Evolutionary conservation across 2,329 filamentous ascomycete species (phyloP).

Genomic region (Claviceps sp.): DNA sequence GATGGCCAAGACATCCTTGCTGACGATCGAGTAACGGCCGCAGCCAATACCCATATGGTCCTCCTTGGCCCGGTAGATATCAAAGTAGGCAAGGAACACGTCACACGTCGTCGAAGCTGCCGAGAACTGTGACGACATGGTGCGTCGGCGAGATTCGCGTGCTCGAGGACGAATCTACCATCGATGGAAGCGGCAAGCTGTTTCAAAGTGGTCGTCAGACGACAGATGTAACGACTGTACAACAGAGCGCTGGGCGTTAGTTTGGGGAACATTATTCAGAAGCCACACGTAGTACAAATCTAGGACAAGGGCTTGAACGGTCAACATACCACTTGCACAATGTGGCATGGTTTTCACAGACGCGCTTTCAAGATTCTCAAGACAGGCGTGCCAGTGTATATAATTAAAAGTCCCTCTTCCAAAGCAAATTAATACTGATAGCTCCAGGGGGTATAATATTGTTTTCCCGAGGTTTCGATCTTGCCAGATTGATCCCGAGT

Average conservation of each 20-base stretch:
- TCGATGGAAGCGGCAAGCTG: slow-evolving; percentile 56
- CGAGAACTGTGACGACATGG: slow-evolving; percentile 56
- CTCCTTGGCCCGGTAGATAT: slow-evolving; percentile 64
- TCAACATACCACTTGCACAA: too few relatives aligned
- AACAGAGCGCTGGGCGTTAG: slow-evolving; percentile 51
- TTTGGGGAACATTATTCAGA: slow-evolving; percentile 31
- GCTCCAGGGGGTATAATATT: too few relatives aligned
- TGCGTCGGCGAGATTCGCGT: slow-evolving; percentile 26
- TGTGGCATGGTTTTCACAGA: too few relatives aligned
- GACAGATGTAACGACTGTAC: slow-evolving; percentile 65
- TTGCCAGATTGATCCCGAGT: too few relatives aligned
- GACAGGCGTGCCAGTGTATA: too few relatives aligned
- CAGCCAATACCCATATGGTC: slow-evolving; percentile 43
- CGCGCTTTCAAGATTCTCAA: too few relatives aligned
- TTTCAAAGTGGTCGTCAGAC: slow-evolving; percentile 53
- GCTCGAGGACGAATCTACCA: slow-evolving; percentile 73
- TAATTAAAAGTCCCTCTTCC: too few relatives aligned
- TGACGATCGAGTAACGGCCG: slow-evolving; percentile 44
- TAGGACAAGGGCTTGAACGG: too few relatives aligned
- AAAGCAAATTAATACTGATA: too few relatives aligned
- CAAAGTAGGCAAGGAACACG: slow-evolving; percentile 55
- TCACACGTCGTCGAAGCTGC: slow-evolving; percentile 51
- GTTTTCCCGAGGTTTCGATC: too few relatives aligned
- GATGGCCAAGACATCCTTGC: slow-evolving; percentile 35
- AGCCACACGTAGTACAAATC: too few relatives aligned